Evolutionary conservation across 352 stramenopile species (phyloP).

Genomic region (Globisporangium megalacanthum): DNA sequence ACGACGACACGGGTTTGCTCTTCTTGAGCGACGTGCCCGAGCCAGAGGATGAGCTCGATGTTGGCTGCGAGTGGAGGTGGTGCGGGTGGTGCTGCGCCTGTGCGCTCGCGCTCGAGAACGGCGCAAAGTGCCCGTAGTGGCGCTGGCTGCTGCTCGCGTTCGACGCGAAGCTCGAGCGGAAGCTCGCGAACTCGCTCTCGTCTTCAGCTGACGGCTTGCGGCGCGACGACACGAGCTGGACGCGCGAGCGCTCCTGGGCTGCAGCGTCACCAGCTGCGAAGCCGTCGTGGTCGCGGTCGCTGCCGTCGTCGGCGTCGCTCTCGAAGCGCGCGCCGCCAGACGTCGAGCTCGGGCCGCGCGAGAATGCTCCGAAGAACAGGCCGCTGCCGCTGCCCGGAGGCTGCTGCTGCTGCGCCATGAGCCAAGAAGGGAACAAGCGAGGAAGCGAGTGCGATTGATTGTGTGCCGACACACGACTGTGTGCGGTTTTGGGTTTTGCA

Average conservation of each 20-base stretch:
- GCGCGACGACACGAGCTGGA: constrained; percentile 41
- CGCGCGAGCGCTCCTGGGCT: constrained; percentile 29
- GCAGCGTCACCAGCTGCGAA: constrained; percentile 16
- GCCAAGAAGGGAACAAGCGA: not conserved
- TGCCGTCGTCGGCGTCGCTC: not conserved
- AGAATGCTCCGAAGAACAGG: constrained; percentile 1
- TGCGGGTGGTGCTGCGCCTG: too few species aligned
- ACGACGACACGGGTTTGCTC: constrained; percentile 1
- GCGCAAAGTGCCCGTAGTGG: constrained; percentile 7
- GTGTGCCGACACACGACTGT: not conserved
- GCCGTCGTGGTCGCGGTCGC: constrained; percentile 6
- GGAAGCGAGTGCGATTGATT: not conserved
- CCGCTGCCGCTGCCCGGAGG: not conserved
- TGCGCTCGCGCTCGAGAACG: not conserved
- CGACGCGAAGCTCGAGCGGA: constrained; percentile 36
- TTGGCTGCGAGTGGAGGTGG: too few species aligned
- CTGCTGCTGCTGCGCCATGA: constrained; percentile 1
- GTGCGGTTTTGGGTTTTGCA: too few species aligned
- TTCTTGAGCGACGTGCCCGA: constrained; percentile 4
- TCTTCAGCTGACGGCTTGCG: constrained; percentile 28
- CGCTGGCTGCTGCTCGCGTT: constrained; percentile 25
- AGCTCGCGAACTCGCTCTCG: constrained; percentile 23
- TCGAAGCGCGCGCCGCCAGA: not conserved
- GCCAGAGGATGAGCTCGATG: too few species aligned
- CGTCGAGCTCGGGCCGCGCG: not conserved